Evolutionary conservation across 352 stramenopile genomes (phyloP).

Genomic region (Thalassiosira exigua): DNA sequence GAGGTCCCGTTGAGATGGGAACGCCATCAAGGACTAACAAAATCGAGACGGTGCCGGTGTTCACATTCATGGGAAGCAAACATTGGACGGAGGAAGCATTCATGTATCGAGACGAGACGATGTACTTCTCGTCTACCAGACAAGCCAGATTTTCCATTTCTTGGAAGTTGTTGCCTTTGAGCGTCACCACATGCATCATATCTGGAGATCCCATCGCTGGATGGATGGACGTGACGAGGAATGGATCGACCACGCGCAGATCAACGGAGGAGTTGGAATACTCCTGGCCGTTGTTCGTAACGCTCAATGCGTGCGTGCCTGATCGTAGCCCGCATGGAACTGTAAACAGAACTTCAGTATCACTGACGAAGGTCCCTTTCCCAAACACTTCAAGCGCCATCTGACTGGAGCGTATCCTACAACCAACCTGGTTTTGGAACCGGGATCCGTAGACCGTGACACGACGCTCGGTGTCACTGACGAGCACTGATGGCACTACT

Average conservation of each 20-base stretch:
- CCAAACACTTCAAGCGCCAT: constrained; percentile 19
- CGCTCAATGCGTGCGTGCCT: constrained; percentile 38
- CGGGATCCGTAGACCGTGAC: constrained; percentile 39
- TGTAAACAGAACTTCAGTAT: constrained; percentile 36
- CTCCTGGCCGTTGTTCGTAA: constrained; percentile 63
- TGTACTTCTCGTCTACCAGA: constrained; percentile 40
- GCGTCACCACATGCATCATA: constrained; percentile 25
- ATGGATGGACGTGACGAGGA: constrained; percentile 45
- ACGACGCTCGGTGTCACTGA: constrained; percentile 21
- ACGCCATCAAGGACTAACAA: constrained; percentile 32
- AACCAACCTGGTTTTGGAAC: constrained; percentile 50
- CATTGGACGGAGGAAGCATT: constrained; percentile 50
- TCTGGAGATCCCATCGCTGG: constrained; percentile 35
- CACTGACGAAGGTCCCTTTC: constrained; percentile 39
- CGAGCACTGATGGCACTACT: constrained; percentile 25
- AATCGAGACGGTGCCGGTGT: constrained; percentile 37
- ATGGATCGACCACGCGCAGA: constrained; percentile 49
- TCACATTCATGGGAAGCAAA: constrained; percentile 27
- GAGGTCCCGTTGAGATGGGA: constrained; percentile 9
- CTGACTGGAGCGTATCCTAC: constrained; percentile 28
- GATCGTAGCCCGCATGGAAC: constrained; percentile 43
- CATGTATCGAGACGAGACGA: constrained; percentile 36
- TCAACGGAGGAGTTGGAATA: constrained; percentile 35
- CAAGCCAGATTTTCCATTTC: constrained; percentile 51
- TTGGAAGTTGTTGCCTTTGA: constrained; percentile 51